Base-by-base conservation (phyloP, 2,329 filamentous ascomycete genomes). In the Colletotrichum sp. region DNA sequence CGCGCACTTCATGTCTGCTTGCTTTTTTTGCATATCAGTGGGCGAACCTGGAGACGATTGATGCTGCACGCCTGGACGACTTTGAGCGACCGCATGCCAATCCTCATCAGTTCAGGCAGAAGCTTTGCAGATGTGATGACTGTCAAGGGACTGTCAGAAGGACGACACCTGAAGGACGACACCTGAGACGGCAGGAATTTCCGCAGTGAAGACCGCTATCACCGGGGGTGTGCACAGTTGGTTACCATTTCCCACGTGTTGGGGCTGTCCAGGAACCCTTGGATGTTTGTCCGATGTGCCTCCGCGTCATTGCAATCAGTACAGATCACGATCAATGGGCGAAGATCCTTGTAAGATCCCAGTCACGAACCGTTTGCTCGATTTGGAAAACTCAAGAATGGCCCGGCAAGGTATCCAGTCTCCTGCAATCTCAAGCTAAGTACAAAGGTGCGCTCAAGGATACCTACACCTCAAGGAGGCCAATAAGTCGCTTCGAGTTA, bases 271-370 rank as follows among this genome's bases (percentile, higher is more conserved):
- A 52, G 44, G n/a, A 2, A 2, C 44, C 44, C 6, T 22, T 52
- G 10, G n/a, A 2, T 52, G 44, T 22, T 52, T 52, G 44, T 52
- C n/a, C 2, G 44, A 52, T 52, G n/a, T 52, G 12, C 44, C 2
- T 5, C 10, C 12, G n/a, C n/a, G n/a, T 52, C 10, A 22, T 52
- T 13, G n/a, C 2, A 3, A 52, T 52, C 44, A 52, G 4, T 52
- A 52, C 44, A 52, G n/a, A 22, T 22, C 44, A 52, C n/a, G 44
- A 52, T 52, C 44, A 52, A 52, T 52, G n/a, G 44, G n/a, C n/a
- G 2, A 52, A 22, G 10, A 52, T 52, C n/a, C 44, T 52, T 22
- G 44, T 2, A 52, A 3, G 3, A 52, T 13, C n/a, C 6, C 44
- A 22, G n/a, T 0, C 10, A 52, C 44, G 44, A 52, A 52, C 1